A percentile compares a stretch with the other conserved stretches of the same genome.
Conservation (phyloP, 768 basidiomycete genomes). For the Polyporus arcularius region DNA sequence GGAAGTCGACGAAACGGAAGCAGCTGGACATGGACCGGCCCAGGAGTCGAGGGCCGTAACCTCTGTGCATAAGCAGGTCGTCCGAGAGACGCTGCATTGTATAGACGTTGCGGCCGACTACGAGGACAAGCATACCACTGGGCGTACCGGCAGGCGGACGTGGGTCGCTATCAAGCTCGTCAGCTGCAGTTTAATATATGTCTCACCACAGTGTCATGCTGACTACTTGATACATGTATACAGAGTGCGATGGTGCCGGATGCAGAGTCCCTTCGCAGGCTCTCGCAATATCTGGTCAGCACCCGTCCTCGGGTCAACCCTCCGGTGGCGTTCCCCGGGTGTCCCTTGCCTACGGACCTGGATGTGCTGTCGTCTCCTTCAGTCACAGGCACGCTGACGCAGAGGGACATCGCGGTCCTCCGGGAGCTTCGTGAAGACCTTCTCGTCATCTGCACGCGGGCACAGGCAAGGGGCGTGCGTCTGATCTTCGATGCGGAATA, state of each 20-base stretch:
- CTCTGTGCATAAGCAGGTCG: constrained; percentile 58
- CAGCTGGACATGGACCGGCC: constrained; percentile 32
- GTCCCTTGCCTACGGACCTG: constrained; percentile 59
- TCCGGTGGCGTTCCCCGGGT: constrained; percentile 68
- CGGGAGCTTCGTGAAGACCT: constrained; percentile 64
- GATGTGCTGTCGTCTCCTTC: constrained; percentile 41
- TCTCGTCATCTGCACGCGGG: constrained; percentile 61
- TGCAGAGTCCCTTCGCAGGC: constrained; percentile 56
- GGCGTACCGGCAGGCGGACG: constrained; percentile 50
- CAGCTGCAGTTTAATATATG: constrained; percentile 25
- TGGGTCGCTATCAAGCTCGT: constrained; percentile 90
- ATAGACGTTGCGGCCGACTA: constrained; percentile 83
- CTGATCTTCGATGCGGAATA: constrained; percentile 88
- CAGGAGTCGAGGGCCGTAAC: constrained; percentile 28
- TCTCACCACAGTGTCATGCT: background rate
- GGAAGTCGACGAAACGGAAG: constrained; percentile 71
- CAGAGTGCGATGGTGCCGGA: constrained; percentile 73
- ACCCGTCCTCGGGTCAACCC: constrained; percentile 37
- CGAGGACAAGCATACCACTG: constrained; percentile 48
- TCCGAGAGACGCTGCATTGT: constrained; percentile 74
- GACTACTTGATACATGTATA: background rate
- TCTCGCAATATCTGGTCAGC: constrained; percentile 59
- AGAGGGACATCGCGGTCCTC: constrained; percentile 61
- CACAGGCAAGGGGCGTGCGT: constrained; percentile 60
- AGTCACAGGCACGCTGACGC: constrained; percentile 38